These are phyloP conservation scores for Pyrenula aspistea DNA, from an alignment of 495 filamentous ascomycete genomes.

Conservation along the genomic window DNA sequence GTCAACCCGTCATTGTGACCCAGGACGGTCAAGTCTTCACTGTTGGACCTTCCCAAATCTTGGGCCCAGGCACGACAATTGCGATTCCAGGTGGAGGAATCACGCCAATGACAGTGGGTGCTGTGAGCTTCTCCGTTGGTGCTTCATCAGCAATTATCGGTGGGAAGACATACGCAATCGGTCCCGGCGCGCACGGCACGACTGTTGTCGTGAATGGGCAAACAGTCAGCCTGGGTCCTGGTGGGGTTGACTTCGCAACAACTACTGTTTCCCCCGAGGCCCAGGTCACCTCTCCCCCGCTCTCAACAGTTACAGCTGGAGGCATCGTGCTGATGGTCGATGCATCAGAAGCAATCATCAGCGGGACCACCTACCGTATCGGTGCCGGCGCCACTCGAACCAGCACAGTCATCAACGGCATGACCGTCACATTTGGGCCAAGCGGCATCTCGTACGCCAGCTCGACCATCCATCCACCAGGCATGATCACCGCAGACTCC, in stretches of 20 bases:
- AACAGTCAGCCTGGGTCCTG: slow-evolving; percentile 32
- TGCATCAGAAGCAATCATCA: background rate
- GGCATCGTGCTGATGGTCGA: background rate
- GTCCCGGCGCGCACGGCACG: slow-evolving; percentile 14
- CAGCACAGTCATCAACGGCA: background rate
- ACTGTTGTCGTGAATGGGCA: slow-evolving; percentile 28
- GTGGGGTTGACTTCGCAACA: slow-evolving; percentile 23
- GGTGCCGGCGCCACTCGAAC: background rate
- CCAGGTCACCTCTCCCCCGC: background rate
- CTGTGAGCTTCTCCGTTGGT: slow-evolving; percentile 24
- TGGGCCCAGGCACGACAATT: slow-evolving; percentile 7
- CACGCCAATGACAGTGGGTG: slow-evolving; percentile 21
- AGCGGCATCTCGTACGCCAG: background rate
- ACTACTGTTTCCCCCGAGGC: slow-evolving; percentile 17
- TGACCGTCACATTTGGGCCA: background rate
- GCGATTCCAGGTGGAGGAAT: slow-evolving; percentile 4
- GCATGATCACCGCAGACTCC: background rate
- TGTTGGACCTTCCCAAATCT: slow-evolving; percentile 6
- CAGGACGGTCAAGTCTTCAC: slow-evolving; percentile 9
- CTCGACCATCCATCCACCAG: background rate
- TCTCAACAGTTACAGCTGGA: background rate
- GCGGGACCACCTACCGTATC: background rate
- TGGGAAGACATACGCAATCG: slow-evolving; percentile 30
- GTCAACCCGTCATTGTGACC: slow-evolving; percentile 4
- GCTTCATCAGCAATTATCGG: slow-evolving; percentile 30